Evolutionary conservation across 192 early-diverging fungal genomes (phyloP).

Genomic region (Coemansia sp.): DNA sequence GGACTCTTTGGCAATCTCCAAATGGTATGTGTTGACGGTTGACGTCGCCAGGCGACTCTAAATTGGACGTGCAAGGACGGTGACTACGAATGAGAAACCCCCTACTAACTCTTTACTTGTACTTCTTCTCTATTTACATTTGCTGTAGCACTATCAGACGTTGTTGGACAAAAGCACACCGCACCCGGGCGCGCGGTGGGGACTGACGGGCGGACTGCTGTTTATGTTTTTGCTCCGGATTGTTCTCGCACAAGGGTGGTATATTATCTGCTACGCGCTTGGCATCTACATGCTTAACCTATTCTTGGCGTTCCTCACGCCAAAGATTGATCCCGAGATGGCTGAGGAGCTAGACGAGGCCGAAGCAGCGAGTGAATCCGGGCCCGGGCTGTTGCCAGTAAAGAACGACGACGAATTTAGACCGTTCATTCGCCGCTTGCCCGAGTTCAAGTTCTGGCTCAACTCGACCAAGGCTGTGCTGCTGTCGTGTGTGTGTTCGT

Average conservation of each 20-base stretch:
- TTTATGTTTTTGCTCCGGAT: constrained; percentile 77
- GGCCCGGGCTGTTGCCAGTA: constrained; percentile 70
- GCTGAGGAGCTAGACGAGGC: constrained; percentile 51
- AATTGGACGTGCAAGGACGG: not conserved
- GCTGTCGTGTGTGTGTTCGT: constrained; percentile 83
- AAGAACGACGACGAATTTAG: constrained; percentile 92
- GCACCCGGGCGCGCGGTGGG: constrained; percentile 74
- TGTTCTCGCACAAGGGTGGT: constrained; percentile 86
- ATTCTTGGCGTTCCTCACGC: constrained; percentile 93
- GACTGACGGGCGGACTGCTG: constrained; percentile 58
- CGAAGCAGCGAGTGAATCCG: constrained; percentile 50
- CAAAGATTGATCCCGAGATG: constrained; percentile 88
- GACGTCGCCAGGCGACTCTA: not conserved
- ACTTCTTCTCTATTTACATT: not conserved
- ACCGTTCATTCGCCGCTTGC: constrained; percentile 94
- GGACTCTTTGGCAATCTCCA: constrained; percentile 34
- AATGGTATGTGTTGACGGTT: constrained; percentile 16
- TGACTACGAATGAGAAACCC: not conserved
- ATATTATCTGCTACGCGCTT: constrained; percentile 91
- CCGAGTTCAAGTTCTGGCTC: constrained; percentile 99
- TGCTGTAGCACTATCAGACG: constrained; percentile 69
- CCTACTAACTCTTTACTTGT: constrained; percentile 3
- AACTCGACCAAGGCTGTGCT: constrained; percentile 77
- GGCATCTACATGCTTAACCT: constrained; percentile 95
- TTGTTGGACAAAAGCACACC: constrained; percentile 83